phyloP scores from a whole-genome alignment of 179 eudicot genomes.

The Vitellaria paradoxa region DNA sequence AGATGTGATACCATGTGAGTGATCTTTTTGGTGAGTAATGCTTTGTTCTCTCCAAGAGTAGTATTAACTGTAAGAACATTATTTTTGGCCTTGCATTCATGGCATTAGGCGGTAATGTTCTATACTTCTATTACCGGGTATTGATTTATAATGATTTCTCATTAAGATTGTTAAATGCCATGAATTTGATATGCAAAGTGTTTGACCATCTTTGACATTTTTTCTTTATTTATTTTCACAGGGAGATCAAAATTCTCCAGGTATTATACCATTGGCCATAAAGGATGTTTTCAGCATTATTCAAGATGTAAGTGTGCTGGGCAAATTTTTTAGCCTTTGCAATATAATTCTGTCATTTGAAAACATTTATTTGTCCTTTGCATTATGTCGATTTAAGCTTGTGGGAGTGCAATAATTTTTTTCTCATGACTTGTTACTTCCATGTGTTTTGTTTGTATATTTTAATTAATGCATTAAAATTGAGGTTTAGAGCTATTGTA shows the following conservation, averaged over 20 bases:
- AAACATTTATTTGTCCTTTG: no score
- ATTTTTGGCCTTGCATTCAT: background rate
- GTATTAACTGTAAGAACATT: background rate
- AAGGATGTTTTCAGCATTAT: conserved; percentile 98
- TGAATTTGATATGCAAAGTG: background rate
- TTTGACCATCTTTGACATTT: background rate
- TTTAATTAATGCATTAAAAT: no score
- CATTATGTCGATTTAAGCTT: background rate
- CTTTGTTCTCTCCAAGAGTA: background rate
- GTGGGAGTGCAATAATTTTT: conserved; percentile 80
- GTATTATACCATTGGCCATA: conserved; percentile 92
- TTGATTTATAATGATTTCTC: background rate
- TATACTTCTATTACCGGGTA: no score
- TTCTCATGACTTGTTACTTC: no score
- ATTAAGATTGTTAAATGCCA: background rate
- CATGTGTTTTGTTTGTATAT: no score
- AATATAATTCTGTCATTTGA: background rate
- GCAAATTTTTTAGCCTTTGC: background rate
- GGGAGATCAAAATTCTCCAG: conserved; percentile 94
- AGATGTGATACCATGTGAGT: background rate
- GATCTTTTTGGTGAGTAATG: no score
- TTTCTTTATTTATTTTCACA: conserved; percentile 22
- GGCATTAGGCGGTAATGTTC: background rate
- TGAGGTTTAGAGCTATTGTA: background rate
- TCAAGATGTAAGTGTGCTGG: conserved; percentile 76